Base-by-base conservation (phyloP, 495 filamentous ascomycete species). In the Lepraria neglecta region DNA sequence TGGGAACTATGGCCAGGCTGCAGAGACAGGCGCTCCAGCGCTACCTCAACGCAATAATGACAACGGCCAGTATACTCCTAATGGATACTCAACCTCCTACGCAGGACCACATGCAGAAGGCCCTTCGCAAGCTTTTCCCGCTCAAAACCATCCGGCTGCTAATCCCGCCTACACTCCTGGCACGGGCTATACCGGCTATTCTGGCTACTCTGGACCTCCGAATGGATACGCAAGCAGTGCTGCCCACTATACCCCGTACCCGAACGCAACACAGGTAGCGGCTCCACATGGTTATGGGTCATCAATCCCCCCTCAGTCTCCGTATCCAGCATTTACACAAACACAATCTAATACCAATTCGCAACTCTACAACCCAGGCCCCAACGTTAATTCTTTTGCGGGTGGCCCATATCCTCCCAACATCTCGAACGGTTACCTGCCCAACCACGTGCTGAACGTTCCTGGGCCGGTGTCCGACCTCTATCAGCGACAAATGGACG, bases 401-500 rank as follows among this genome's bases (percentile, higher is more conserved):
- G 50, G 45, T 28, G 45, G 35, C 21, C 38, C 40, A 12, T 52
- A 60, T 33, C 11, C 43, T 35, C 40, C 60, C 33, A 40, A 64
- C 27, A 31, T 50, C 50, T 40, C 52, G 51, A 42, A 28, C 47
- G 24, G 46, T 33, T 52, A 33, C 40, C 33, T 11, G 6, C 33
- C 38, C 47, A 54, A 38, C 27, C 58, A 60, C 12, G 60, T 30
- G 21, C 62, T 54, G 11, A 48, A 64, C 40, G 50, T 46, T 19
- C 42, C 54, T 33, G 31, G 48, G 17, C 65, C 70, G 14, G 65
- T 73, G 47, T 61, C 65, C 17, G 68, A 75, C 35, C 67, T 65
- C 31, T 78, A 84, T 63, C 76, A 80, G 58, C 66, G 71, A 46
- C 78, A 83, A 68, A 75, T 86, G n/a, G 80, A 84, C 56, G 76